Evolutionary conservation across 2,329 filamentous ascomycete species (phyloP).

Genomic region (Cordyceps cicadae): DNA sequence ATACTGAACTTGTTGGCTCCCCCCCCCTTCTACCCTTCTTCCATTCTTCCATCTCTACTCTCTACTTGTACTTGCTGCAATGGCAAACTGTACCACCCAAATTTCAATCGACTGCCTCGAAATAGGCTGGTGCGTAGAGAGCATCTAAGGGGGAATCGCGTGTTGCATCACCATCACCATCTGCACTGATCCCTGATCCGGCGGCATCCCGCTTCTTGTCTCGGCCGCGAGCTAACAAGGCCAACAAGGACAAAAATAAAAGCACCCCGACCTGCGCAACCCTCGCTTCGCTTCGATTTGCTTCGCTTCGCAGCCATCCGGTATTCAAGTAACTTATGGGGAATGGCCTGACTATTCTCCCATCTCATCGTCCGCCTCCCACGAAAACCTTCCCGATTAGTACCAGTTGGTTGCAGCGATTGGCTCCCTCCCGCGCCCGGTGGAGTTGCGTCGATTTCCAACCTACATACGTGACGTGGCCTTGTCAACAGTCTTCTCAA

Average conservation of each 20-base stretch:
- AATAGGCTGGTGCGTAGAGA: no score
- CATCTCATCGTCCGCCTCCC: background rate
- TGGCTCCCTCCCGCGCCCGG: background rate
- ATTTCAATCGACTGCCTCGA: no score
- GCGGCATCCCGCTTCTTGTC: background rate
- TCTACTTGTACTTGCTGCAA: background rate
- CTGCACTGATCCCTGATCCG: no score
- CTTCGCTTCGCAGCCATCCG: background rate
- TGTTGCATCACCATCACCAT: background rate
- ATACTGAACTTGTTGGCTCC: no score
- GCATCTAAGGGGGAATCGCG: no score
- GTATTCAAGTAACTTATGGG: background rate
- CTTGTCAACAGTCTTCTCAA: no score
- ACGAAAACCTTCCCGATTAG: constrained; percentile 7
- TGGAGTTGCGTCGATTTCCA: background rate
- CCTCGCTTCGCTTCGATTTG: background rate
- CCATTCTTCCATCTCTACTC: background rate
- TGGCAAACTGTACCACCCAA: no score
- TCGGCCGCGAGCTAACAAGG: background rate
- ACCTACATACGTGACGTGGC: constrained; percentile 1
- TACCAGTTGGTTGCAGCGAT: background rate
- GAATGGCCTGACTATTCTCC: constrained; percentile 8
- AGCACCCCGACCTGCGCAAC: no score
- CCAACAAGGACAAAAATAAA: background rate
- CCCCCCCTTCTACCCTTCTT: no score